Base-by-base conservation (phyloP, 192 early-diverging fungal species). In the Coemansia sp. region DNA sequence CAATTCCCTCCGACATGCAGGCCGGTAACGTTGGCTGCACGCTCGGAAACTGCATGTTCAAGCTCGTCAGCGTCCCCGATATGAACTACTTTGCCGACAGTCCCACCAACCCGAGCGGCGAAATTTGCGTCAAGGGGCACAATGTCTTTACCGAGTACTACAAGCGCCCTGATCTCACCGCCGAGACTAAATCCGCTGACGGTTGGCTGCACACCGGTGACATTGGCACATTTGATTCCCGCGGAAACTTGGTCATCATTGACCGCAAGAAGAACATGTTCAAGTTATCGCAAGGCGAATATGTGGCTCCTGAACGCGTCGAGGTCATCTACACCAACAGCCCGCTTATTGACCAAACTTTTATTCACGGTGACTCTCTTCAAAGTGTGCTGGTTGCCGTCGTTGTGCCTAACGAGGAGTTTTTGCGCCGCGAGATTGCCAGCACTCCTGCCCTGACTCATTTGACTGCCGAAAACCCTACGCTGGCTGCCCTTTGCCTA, bases 201-300 rank as follows among this genome's bases (percentile, higher is more conserved):
- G 92, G 91, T 0, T 96, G 92, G 92, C 40, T 85, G 29, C 73
- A 78, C 18, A 86, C 90, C 1, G 93, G 93, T 4, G 93, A 95
- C 52, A 88, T 95, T 63, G 91, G 88, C 47, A 63, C 75, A 51
- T 79, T 88, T 38, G 83, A 87, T 36, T 74, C 74, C 9, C 67
- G 71, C 8, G 93, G 91, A 1, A 63, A 71, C 21, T 60, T 95
- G 35, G 63, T 70, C 6, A 78, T 95, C 58, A 83, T 95, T 70
- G 90, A 92, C 50, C 80, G 90, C 33, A 86, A 82, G 52, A 91
- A 91, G 65, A 91, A 91, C 42, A 86, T 92, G 37, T 89, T 93
- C 74, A 91, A 91, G 70, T 79, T 90, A 35, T 60, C 82, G 0
- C 84, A 90, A 42, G 81, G 85, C 63, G 87, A 89, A 53, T 90